A percentile compares a stretch with the other conserved stretches of the same genome.
phyloP scores from a whole-genome alignment of 2,329 filamentous ascomycete species.

The Venturiaceae sp. region DNA sequence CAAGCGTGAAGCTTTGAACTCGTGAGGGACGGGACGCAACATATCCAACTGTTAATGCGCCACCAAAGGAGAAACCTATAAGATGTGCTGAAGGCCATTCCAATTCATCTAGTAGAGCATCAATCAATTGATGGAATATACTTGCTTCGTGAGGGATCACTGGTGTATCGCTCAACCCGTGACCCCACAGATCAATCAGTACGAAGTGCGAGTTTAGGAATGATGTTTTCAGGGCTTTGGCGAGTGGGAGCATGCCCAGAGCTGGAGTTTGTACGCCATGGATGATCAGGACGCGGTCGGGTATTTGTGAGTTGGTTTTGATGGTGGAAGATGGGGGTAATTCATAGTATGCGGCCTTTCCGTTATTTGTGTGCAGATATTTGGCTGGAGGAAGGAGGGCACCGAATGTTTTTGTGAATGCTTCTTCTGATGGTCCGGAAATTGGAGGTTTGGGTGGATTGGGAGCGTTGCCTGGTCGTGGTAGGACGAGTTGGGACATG shows the following conservation, averaged over 20 bases:
- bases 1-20: conserved; percentile 26
- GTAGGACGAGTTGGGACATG: conserved; percentile 13
- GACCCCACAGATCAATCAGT: conserved; percentile 43
- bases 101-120: conserved; percentile 29
- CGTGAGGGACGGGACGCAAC: conserved; percentile 18
- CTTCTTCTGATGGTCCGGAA: conserved; percentile 24
- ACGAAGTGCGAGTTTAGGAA: conserved; percentile 31
- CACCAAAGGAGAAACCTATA: conserved; percentile 43
- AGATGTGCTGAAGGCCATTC: conserved; percentile 35
- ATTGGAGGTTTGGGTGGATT: conserved; percentile 18
- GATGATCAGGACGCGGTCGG: conserved; percentile 31
- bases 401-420: conserved; percentile 29
- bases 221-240: conserved; percentile 20
- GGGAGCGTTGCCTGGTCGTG: conserved; percentile 15
- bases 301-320: background rate
- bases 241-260: conserved; percentile 36
- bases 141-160: conserved; percentile 27
- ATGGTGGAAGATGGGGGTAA: conserved; percentile 14
- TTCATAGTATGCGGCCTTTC: conserved; percentile 32
- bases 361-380: conserved; percentile 22
- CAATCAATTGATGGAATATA: conserved; percentile 34
- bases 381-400: conserved; percentile 26
- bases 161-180: conserved; percentile 42
- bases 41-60: conserved; percentile 29
- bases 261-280: conserved; percentile 44